Base-by-base conservation (phyloP, 352 stramenopile genomes). In the Phytophthora sojae region DNA sequence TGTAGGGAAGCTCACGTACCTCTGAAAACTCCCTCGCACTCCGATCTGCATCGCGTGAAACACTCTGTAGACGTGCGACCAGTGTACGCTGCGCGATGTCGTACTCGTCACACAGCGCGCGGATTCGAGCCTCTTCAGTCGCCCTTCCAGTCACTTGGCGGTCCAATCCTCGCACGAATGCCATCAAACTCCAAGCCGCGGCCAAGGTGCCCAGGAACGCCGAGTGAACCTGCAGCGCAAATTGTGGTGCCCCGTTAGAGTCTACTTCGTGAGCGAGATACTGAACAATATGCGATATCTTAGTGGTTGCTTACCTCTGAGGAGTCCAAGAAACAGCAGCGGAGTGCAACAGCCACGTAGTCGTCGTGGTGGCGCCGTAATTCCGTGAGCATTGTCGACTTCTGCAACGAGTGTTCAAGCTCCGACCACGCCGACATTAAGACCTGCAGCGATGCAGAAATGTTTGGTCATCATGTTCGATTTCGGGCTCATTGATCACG, bases 281-380 rank as follows among this genome's bases (percentile, higher is more conserved):
- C 35, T 17, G 6, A 5, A 23, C 0, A 5, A 23, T 6, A 47
- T 47, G 39, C 39, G 12, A 45, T 19, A 45, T 45, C 73, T 39
- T 68, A 85, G 77, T 54, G 78, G 60, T 15, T 54, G 78, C 62
- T 12, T 19, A 55, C 19, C 15, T 56, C 57, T 21, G 63, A 26
- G 19, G 53, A 44, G 25, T 83, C 82, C 30, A 89, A 56, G 63
- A 85, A 88, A 62, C 82, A 88, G 47, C 73, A 88, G 25, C 60
- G 57, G 57, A 56, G 26, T 35, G 73, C 73, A 47, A 66, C n/a
- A 7, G 67, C 54, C 5, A 86, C 68, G 29, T 80, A 89, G 47
- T 70, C 60, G 19, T 86, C 77, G 19, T 89, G 82, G 9, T 26
- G 69, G 12, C 19, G 37, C 11, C 78, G 82, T 32, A 89, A 19